phyloP scores from a whole-genome alignment of 176 grass and related monocot genomes.

The Hordeum marinum region DNA sequence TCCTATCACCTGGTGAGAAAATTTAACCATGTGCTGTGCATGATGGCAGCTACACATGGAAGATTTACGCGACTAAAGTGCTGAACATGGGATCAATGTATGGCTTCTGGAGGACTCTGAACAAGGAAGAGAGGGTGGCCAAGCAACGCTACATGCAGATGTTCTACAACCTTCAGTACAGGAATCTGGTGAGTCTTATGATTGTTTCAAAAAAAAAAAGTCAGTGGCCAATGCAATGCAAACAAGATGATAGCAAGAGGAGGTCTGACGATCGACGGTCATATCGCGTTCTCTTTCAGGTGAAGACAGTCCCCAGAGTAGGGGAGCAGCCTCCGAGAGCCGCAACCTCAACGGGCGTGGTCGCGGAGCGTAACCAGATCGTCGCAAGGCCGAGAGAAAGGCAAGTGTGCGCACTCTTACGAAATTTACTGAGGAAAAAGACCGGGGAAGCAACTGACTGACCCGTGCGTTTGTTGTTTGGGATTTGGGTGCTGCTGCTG shows the following conservation, averaged over 20 bases:
- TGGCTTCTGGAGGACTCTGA: constrained; percentile 83
- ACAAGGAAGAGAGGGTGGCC: constrained; percentile 59
- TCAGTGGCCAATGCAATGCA: background rate
- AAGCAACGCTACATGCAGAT: constrained; percentile 77
- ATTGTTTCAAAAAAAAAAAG: background rate
- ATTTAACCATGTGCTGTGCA: background rate
- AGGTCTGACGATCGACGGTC: background rate
- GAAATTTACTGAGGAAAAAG: constrained; percentile 61
- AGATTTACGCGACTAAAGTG: constrained; percentile 85
- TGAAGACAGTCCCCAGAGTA: constrained; percentile 35
- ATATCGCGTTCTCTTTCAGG: constrained; percentile 25
- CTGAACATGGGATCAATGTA: constrained; percentile 87
- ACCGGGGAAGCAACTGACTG: constrained; percentile 43
- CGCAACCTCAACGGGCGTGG: background rate
- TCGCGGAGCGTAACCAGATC: background rate
- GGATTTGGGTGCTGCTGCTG: constrained; percentile 7
- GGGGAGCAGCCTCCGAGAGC: constrained; percentile 5
- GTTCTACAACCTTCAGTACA: constrained; percentile 81
- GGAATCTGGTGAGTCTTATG: constrained; percentile 57
- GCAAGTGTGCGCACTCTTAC: constrained; percentile 51
- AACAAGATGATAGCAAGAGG: background rate
- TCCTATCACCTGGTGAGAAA: background rate
- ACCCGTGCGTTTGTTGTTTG: constrained; percentile 39
- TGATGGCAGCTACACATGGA: constrained; percentile 86
- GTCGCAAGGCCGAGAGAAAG: constrained; percentile 40